Base-by-base conservation (phyloP, 1,284 basidiomycete species). In the Papiliotrema laurentii region DNA sequence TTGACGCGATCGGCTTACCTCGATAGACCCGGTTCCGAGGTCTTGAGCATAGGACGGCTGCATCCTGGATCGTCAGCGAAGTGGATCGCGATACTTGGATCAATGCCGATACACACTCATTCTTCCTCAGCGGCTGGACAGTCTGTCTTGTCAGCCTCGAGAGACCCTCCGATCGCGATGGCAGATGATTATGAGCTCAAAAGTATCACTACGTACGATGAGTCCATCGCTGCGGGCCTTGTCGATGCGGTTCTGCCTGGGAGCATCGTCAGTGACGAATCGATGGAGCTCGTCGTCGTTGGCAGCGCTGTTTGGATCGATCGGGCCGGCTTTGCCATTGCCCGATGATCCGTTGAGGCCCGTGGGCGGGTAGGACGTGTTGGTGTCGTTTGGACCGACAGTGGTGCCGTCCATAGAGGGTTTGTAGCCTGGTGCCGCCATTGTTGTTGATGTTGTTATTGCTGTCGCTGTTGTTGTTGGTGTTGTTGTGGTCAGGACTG, bases 41-140 rank as follows among this genome's bases (percentile, higher is more conserved):
- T 92, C 88, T 72, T 94, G 89, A 2, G 90, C 83, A 69, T 94
- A 93, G 0, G 87, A 89, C 5, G 86, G 88, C 50, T 74, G 61
- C 63, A 72, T 71, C 37, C 68, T 64, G 33, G 45, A n/a, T 16
- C n/a, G 37, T 52, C 42, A 54, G 43, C 34, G 18, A 35, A 19
- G 27, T 16, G 13, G 18, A 5, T 7, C 3, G 9, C 24, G 31
- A 25, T 14, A 7, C 7, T 19, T 25, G 36, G 24, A 39, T 30
- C 25, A 43, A n/a, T 38, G 11, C 7, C 18, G 28, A n/a, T 21
- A 49, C 37, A 49, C 49, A 69, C 70, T 74, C 72, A 50, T 65
- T 58, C 59, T 69, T 68, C 50, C 58, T 61, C 10, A 74, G 54
- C 5, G 72, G 71, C 53, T 74, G 71, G 3, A 74, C 72, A 22